A percentile compares a stretch with the other conserved stretches of the same genome.
These are phyloP conservation scores for Nematocida ironsii DNA, from an alignment of 371 early-diverging fungal species.

Conservation along the genomic window DNA sequence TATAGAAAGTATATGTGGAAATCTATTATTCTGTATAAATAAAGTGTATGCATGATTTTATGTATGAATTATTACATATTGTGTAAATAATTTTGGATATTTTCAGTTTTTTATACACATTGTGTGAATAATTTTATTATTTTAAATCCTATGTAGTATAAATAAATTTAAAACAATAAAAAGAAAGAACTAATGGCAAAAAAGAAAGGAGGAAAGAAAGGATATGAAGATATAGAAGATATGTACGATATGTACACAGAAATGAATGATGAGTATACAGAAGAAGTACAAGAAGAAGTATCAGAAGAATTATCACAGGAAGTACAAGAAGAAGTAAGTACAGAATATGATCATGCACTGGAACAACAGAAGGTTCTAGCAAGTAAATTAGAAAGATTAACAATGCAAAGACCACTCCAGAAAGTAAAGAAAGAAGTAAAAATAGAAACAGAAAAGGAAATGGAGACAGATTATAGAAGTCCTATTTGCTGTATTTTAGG, in stretches of 20 bases:
- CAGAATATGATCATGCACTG: constrained; percentile 62
- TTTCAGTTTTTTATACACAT: too few relatives aligned
- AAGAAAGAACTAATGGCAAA: constrained; percentile 32
- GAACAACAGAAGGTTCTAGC: constrained; percentile 69
- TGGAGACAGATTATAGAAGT: constrained; percentile 73
- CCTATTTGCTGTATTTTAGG: constrained; percentile 99
- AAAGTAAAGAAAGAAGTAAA: constrained; percentile 66
- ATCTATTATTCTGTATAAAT: too few relatives aligned
- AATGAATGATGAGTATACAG: not conserved
- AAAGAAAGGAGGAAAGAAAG: constrained; percentile 49
- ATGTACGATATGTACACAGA: constrained; percentile 38
- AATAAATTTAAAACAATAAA: constrained; percentile 11
- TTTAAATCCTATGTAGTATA: not conserved
- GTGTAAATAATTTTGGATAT: too few relatives aligned
- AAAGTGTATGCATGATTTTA: too few relatives aligned
- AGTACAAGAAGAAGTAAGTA: not conserved
- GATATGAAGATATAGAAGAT: constrained; percentile 25
- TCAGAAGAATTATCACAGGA: not conserved
- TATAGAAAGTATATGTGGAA: too few relatives aligned
- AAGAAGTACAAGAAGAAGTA: constrained; percentile 23
- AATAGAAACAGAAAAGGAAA: constrained; percentile 63
- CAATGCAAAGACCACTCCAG: constrained; percentile 73
- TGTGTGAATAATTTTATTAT: too few relatives aligned
- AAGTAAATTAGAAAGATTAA: constrained; percentile 71
- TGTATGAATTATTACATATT: too few relatives aligned